Conservation (phyloP, 1,139 yeast species). For the Candida gigantensis region DNA sequence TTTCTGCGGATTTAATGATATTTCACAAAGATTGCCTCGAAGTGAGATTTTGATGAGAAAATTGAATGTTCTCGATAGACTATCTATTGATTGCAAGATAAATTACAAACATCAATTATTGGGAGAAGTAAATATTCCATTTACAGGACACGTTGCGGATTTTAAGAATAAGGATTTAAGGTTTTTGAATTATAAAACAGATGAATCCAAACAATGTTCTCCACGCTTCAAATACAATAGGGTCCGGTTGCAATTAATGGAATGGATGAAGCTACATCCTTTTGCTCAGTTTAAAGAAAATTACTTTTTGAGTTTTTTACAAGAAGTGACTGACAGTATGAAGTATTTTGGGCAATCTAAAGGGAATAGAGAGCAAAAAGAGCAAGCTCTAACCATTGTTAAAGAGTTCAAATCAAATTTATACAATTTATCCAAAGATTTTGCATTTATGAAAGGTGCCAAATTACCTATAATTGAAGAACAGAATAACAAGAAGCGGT, state of each 20-base stretch:
- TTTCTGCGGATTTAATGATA: slow-evolving; percentile 15
- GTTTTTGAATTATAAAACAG: slow-evolving; percentile 20
- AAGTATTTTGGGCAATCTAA: slow-evolving; percentile 13
- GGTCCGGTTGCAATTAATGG: slow-evolving; percentile 32
- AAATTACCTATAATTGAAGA: slow-evolving; percentile 5
- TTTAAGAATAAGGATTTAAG: slow-evolving; percentile 39
- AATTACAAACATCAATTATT: slow-evolving; percentile 2
- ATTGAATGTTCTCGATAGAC: slow-evolving; percentile 16
- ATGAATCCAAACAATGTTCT: slow-evolving; percentile 12
- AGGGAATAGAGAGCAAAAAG: slow-evolving; percentile 15
- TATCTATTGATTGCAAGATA: slow-evolving; percentile 14
- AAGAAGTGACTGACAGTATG: slow-evolving; percentile 15
- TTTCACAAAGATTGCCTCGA: slow-evolving; percentile 12
- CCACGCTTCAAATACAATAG: slow-evolving; percentile 20
- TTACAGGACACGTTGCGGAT: slow-evolving; percentile 37
- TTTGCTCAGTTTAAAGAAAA: slow-evolving; percentile 34
- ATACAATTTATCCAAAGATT: slow-evolving; percentile 20
- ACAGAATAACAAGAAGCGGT: slow-evolving; percentile 3
- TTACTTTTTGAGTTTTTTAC: slow-evolving; percentile 22
- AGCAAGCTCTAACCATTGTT: slow-evolving; percentile 20
- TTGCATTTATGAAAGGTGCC: slow-evolving; percentile 12
- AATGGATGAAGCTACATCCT: slow-evolving; percentile 44
- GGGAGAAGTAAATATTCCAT: slow-evolving; percentile 12
- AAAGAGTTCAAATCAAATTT: slow-evolving; percentile 20
- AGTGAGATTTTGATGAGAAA: slow-evolving; percentile 15